Evolutionary conservation across 2,329 filamentous ascomycete species (phyloP).

Genomic region (Aureobasidium uvarum): DNA sequence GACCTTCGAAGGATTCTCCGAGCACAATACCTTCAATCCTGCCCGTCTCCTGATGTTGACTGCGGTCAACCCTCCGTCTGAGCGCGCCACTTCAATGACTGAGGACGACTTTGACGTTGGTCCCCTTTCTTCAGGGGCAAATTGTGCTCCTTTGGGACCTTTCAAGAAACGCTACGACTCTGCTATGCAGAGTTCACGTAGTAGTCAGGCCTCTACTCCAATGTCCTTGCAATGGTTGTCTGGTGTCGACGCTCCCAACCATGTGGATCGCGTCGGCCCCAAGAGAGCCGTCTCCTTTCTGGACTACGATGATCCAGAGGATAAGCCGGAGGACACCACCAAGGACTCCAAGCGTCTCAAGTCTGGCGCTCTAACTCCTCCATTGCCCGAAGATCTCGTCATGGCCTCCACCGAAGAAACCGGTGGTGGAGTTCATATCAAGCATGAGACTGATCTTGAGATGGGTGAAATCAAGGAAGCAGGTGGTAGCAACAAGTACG

Average conservation of each 20-base stretch:
- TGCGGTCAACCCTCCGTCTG: neutral
- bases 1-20: slow-evolving; percentile 19
- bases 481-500: neutral
- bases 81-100: neutral
- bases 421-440: slow-evolving; percentile 2
- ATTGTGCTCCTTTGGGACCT: slow-evolving; percentile 13
- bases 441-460: neutral
- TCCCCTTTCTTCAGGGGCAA: slow-evolving; percentile 10
- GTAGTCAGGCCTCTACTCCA: neutral
- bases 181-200: neutral
- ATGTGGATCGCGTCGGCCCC: no score
- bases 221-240: slow-evolving; percentile 1
- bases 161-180: neutral
- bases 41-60: slow-evolving; percentile 12
- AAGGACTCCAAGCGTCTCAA: slow-evolving; percentile 1
- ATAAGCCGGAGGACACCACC: neutral
- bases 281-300: slow-evolving; percentile 5
- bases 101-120: neutral
- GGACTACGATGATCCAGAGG: slow-evolving; percentile 12
- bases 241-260: neutral
- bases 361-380: slow-evolving; percentile 20
- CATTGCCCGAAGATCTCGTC: slow-evolving; percentile 1
- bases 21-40: slow-evolving; percentile 16
- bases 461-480: slow-evolving; percentile 12
- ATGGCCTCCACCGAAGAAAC: neutral